Conservation (phyloP, 345 rosid genomes). For the Limnanthes douglasii region DNA sequence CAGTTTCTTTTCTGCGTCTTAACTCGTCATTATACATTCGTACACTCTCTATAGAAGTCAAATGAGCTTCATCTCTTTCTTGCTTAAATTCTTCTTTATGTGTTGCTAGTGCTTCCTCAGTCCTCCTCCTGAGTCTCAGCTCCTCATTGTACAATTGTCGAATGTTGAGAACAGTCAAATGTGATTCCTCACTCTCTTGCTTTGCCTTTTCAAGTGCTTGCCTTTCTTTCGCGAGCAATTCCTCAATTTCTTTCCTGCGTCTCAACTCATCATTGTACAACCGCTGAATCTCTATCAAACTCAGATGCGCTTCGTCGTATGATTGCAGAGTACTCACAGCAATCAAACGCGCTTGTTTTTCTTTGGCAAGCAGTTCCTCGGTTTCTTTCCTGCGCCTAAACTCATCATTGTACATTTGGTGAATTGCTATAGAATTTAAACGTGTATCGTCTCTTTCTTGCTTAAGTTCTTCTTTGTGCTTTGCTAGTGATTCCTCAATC, state of each 20-base stretch:
- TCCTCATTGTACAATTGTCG: constrained; percentile 20
- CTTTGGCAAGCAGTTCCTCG: too few relatives aligned
- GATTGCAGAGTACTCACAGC: too few relatives aligned
- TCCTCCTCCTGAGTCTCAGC: too few relatives aligned
- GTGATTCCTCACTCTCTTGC: constrained; percentile 24
- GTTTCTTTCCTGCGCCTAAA: too few relatives aligned
- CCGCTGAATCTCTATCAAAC: too few relatives aligned
- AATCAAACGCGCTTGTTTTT: too few relatives aligned
- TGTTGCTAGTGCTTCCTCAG: too few relatives aligned
- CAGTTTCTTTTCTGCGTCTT: constrained; percentile 7
- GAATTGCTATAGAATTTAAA: neutral
- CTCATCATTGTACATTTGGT: constrained; percentile 12
- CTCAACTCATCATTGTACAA: constrained; percentile 18
- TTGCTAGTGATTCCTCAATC: constrained; percentile 22
- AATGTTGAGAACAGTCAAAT: constrained; percentile 13
- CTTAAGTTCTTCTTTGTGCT: constrained; percentile 13
- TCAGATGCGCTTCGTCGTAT: too few relatives aligned
- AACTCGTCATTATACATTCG: constrained; percentile 12
- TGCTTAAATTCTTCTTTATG: too few relatives aligned
- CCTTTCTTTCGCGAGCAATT: constrained; percentile 11
- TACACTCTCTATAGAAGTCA: constrained; percentile 11
- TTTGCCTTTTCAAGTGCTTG: constrained; percentile 6
- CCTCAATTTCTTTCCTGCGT: constrained; percentile 12
- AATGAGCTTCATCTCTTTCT: constrained; percentile 17
- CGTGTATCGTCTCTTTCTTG: constrained; percentile 3